phyloP scores from a whole-genome alignment of 257 asterid genomes.

The Thymus mandschuricus region DNA sequence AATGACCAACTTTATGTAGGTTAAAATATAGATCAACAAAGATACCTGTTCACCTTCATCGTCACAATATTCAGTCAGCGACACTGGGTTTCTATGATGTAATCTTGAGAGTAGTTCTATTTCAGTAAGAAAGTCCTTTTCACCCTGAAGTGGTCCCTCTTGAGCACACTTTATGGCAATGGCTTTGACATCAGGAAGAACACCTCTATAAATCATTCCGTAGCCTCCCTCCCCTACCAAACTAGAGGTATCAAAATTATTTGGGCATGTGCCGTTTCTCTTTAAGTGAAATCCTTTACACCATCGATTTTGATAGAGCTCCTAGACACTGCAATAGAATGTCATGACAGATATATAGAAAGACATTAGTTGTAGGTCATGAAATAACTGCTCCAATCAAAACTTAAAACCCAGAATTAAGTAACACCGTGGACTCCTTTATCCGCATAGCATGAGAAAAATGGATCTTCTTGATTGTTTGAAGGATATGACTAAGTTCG shows the following conservation, averaged over 20 bases:
- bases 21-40: conserved; percentile 5
- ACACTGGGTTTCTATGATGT: conserved; percentile 85
- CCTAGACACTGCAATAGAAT: conserved; percentile 62
- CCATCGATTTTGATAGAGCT: conserved; percentile 74
- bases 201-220: conserved; percentile 83
- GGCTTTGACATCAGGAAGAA: conserved; percentile 69
- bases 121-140: conserved; percentile 87
- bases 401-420: background rate
- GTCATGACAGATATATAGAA: conserved; percentile 18
- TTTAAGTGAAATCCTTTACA: conserved; percentile 69
- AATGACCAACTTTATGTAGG: conserved; percentile 4
- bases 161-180: conserved; percentile 92
- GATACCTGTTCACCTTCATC: conserved; percentile 94
- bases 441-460: background rate
- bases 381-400: background rate
- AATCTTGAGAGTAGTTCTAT: conserved; percentile 82
- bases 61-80: conserved; percentile 84
- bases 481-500: background rate
- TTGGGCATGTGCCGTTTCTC: conserved; percentile 69
- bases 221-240: conserved; percentile 91
- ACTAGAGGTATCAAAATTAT: conserved; percentile 54
- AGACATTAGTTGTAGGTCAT: background rate
- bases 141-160: conserved; percentile 91
- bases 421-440: background rate
- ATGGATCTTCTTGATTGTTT: background rate